A percentile compares a stretch with the other conserved stretches of the same genome.
Conservation (phyloP, 2,329 filamentous ascomycete genomes). For the Thelonectria blattea region DNA sequence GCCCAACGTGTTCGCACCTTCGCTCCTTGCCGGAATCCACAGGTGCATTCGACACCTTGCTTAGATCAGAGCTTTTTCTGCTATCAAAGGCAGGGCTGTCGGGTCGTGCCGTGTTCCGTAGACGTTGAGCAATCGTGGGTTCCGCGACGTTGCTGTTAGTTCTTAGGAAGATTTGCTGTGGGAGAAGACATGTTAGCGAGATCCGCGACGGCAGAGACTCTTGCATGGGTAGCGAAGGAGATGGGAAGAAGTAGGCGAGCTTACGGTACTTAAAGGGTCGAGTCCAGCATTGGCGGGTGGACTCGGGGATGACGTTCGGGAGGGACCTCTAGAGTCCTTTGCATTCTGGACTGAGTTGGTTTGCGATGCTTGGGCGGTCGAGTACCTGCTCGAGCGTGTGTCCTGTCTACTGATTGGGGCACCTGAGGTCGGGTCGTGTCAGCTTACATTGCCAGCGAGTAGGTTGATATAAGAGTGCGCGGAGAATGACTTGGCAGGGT, state of each 20-base stretch:
- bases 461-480: not conserved
- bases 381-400: conserved; percentile 35
- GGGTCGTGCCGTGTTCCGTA: conserved; percentile 57
- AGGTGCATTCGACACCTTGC: conserved; percentile 45
- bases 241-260: conserved; percentile 14
- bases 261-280: conserved; percentile 48
- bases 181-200: conserved; percentile 1
- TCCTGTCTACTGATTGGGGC: conserved; percentile 32
- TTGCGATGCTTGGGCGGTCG: conserved; percentile 48
- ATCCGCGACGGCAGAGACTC: not conserved
- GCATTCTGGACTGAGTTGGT: conserved; percentile 65
- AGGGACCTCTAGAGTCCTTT: conserved; percentile 41
- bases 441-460: conserved; percentile 34
- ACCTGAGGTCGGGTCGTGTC: conserved; percentile 31
- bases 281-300: conserved; percentile 40
- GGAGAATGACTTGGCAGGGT: not conserved
- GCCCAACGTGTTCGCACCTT: conserved; percentile 59
- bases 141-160: conserved; percentile 43
- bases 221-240: not conserved
- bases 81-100: conserved; percentile 57
- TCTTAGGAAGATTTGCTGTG: conserved; percentile 49
- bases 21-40: conserved; percentile 64
- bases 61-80: conserved; percentile 50
- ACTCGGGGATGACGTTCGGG: conserved; percentile 36
- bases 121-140: conserved; percentile 59